Conservation (phyloP, 495 filamentous ascomycete genomes). For the Elaphomyces granulatus region DNA sequence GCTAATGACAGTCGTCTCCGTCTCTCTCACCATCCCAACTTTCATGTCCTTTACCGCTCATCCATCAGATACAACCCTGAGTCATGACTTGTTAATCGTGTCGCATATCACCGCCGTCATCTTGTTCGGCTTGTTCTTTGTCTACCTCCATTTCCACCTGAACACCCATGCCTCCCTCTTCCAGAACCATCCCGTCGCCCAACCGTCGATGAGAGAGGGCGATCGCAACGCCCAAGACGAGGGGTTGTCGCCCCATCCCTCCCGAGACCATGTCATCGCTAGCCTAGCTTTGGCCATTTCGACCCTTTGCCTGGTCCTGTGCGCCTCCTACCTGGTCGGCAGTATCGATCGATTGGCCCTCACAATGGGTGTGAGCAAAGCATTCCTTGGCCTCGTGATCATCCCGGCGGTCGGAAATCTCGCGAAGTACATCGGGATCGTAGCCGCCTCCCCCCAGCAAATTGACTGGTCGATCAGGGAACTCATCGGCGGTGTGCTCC, state of each 20-base stretch:
- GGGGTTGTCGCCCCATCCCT: constrained; percentile 6
- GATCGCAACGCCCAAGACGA: neutral
- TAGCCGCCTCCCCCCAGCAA: constrained; percentile 9
- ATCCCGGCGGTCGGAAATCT: constrained; percentile 18
- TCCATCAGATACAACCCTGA: no score
- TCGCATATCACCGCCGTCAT: constrained; percentile 21
- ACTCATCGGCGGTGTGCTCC: constrained; percentile 14
- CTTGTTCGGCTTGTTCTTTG: constrained; percentile 49
- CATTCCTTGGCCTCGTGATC: constrained; percentile 14
- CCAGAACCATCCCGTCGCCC: constrained; percentile 3
- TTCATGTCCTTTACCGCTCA: constrained; percentile 13
- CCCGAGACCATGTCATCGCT: constrained; percentile 3
- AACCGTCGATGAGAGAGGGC: neutral
- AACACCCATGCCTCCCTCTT: constrained; percentile 13
- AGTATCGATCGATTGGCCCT: constrained; percentile 11
- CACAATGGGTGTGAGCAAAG: constrained; percentile 7
- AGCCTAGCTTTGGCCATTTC: constrained; percentile 7
- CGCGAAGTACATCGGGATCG: constrained; percentile 11
- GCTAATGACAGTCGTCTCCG: constrained; percentile 14
- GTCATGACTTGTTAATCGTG: constrained; percentile 1
- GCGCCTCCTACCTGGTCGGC: constrained; percentile 14
- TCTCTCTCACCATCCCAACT: constrained; percentile 14
- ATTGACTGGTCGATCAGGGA: constrained; percentile 16
- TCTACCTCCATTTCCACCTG: constrained; percentile 46
- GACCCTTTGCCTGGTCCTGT: constrained; percentile 11